Evolutionary conservation across 108 stramenopile genomes (phyloP).

Genomic region (Parmales sp.): DNA sequence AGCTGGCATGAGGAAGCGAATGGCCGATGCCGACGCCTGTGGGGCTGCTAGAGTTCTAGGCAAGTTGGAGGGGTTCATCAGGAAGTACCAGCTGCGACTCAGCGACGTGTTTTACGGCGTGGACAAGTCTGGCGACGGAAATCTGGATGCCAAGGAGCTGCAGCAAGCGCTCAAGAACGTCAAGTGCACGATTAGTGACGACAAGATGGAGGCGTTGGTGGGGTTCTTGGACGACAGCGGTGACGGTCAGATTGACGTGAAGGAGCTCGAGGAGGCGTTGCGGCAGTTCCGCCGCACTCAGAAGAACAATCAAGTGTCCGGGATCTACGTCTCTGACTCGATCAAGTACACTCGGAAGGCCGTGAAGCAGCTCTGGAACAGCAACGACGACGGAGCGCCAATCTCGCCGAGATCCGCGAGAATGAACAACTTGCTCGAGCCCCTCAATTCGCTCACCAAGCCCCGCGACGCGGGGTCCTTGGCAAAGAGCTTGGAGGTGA

Average conservation of each 20-base stretch:
- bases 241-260: background rate
- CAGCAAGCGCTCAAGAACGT: constrained; percentile 4
- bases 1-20: background rate
- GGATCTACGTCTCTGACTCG: background rate
- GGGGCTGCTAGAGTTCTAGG: background rate
- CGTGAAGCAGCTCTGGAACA: constrained; percentile 7
- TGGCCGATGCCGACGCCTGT: background rate
- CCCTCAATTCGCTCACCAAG: constrained; percentile 10
- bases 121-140: background rate
- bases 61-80: constrained; percentile 4
- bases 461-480: background rate
- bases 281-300: constrained; percentile 12
- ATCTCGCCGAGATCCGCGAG: background rate
- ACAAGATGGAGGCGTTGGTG: constrained; percentile 1
- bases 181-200: constrained; percentile 5
- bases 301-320: background rate
- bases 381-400: constrained; percentile 3
- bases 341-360: background rate
- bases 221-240: background rate
- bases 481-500: background rate
- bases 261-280: constrained; percentile 1
- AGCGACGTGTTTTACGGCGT: background rate
- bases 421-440: background rate
- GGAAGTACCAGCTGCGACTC: constrained; percentile 7
- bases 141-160: constrained; percentile 2